A percentile compares a stretch with the other conserved stretches of the same genome.
Conservation (phyloP, 345 rosid genomes). For the Citrus mangshanensis region DNA sequence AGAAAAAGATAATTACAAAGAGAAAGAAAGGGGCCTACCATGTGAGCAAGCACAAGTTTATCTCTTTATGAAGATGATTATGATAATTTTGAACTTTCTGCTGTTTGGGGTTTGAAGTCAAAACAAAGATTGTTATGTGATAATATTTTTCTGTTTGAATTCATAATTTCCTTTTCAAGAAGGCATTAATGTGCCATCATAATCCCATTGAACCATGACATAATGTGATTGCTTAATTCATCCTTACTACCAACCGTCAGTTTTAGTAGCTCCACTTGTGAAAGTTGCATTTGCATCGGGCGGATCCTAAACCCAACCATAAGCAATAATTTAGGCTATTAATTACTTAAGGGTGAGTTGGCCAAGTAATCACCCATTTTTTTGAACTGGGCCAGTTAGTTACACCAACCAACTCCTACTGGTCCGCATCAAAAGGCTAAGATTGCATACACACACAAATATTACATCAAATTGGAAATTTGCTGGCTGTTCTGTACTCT, state of each 20-base stretch:
- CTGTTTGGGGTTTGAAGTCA: slow-evolving; percentile 19
- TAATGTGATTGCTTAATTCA: not conserved
- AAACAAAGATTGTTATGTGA: slow-evolving; percentile 10
- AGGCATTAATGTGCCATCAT: slow-evolving; percentile 1
- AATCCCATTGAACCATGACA: not conserved
- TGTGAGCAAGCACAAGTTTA: slow-evolving; percentile 14
- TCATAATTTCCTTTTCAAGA: slow-evolving; percentile 11
- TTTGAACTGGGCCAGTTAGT: not conserved
- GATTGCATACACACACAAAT: not conserved
- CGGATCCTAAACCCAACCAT: not conserved
- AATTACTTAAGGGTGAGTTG: not conserved
- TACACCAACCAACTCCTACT: not conserved
- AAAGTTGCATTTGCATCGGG: not conserved
- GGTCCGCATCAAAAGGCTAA: not conserved
- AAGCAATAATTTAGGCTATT: not conserved
- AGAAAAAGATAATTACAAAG: not conserved
- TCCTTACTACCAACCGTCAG: too few relatives aligned
- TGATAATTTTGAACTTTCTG: slow-evolving; percentile 19
- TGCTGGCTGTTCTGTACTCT: not conserved
- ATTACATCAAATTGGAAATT: not conserved
- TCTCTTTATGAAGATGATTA: slow-evolving; percentile 9
- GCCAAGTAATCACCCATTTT: not conserved
- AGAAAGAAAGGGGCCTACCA: slow-evolving; percentile 24
- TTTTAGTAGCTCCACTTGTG: not conserved
- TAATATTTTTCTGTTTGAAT: slow-evolving; percentile 11